A percentile compares a stretch with the other conserved stretches of the same genome.
Conservation (phyloP, 2,329 filamentous ascomycete species). For the Fusarium poae region DNA sequence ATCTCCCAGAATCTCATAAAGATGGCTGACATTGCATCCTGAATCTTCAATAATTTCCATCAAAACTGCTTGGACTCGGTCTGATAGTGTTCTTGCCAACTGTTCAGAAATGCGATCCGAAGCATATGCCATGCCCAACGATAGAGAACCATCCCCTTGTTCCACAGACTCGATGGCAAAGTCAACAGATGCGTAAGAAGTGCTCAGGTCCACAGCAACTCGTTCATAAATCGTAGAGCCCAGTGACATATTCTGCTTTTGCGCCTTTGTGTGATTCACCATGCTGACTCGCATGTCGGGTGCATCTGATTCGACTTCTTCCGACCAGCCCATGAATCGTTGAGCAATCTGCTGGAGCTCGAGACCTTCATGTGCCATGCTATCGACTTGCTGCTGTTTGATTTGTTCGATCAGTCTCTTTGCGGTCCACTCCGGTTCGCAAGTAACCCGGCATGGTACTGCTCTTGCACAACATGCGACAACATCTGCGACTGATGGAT, state of each 20-base stretch:
- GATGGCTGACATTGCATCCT: background rate
- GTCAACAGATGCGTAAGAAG: slow-evolving; percentile 8
- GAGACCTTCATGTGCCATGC: slow-evolving; percentile 5
- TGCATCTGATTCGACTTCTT: background rate
- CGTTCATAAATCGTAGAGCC: background rate
- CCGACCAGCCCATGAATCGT: slow-evolving; percentile 6
- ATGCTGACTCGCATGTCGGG: slow-evolving; percentile 9
- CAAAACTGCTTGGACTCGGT: background rate
- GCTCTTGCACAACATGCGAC: slow-evolving; percentile 7
- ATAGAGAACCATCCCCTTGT: slow-evolving; percentile 2
- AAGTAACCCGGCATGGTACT: slow-evolving; percentile 2
- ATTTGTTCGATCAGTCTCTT: background rate
- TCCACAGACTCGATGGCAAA: slow-evolving; percentile 10
- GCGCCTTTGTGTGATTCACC: slow-evolving; percentile 7
- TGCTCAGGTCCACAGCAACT: background rate
- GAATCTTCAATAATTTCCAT: background rate
- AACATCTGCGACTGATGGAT: slow-evolving; percentile 5
- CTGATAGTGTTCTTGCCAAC: slow-evolving; percentile 1
- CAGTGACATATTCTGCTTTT: background rate
- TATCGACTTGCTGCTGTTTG: slow-evolving; percentile 1
- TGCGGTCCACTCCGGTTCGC: background rate
- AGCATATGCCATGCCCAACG: slow-evolving; percentile 6
- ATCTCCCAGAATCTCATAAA: background rate
- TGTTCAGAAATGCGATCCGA: slow-evolving; percentile 9
- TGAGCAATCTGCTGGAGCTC: slow-evolving; percentile 8